Conservation (phyloP, 2,329 filamentous ascomycete genomes). For the Pseudopithomyces maydicus region DNA sequence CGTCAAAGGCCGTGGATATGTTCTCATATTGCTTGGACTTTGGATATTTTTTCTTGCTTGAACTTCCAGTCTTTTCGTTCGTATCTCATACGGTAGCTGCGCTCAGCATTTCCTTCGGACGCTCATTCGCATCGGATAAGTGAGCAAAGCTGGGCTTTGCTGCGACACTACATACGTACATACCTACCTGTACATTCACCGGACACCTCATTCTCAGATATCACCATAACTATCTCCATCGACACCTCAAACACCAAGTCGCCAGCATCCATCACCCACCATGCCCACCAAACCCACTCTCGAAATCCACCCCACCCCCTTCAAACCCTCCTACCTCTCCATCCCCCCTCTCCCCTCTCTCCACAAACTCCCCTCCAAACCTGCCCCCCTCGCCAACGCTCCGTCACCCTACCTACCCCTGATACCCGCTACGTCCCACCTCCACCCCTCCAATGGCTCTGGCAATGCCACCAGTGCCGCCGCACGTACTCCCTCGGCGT, state of each 20-base stretch:
- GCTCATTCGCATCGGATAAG: background rate
- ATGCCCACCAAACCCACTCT: slow-evolving; percentile 12
- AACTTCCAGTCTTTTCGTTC: too few species aligned
- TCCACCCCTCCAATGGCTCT: slow-evolving; percentile 54
- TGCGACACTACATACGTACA: background rate
- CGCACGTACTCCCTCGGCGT: slow-evolving; percentile 54
- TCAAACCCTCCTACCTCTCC: slow-evolving; percentile 50
- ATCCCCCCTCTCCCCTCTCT: slow-evolving; percentile 53
- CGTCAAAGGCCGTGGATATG: background rate
- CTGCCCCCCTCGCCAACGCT: slow-evolving; percentile 16
- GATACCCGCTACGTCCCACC: slow-evolving; percentile 27
- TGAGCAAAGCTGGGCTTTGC: slow-evolving; percentile 8
- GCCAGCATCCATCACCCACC: background rate
- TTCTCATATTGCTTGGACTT: background rate
- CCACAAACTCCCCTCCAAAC: slow-evolving; percentile 33
- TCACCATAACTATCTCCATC: too few species aligned
- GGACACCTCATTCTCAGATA: too few species aligned
- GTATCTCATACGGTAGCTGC: background rate
- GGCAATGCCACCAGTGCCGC: slow-evolving; percentile 59
- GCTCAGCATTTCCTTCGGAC: background rate
- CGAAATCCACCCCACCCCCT: slow-evolving; percentile 46
- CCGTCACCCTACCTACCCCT: slow-evolving; percentile 13
- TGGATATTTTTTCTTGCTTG: background rate
- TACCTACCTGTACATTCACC: background rate
- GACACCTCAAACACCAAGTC: too few species aligned